These are phyloP conservation scores for Crucihimalaya himalaica DNA, from an alignment of 345 rosid species.

Conservation along the genomic window DNA sequence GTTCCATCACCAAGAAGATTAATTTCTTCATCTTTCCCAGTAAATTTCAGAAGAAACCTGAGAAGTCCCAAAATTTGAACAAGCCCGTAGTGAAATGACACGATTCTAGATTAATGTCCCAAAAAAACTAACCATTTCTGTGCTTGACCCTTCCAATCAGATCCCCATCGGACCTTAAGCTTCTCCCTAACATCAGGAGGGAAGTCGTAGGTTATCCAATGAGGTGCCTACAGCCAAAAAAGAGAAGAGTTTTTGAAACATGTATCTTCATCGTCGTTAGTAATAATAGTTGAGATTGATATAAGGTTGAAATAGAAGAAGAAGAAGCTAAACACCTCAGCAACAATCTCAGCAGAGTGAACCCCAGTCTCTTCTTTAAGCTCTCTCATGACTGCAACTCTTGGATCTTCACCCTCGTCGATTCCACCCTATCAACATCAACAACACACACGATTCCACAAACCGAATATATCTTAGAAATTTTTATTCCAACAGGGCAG, in stretches of 20 bases:
- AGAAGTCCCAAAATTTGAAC: not conserved
- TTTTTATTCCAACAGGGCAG: too few relatives aligned
- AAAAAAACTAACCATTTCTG: conserved; percentile 75
- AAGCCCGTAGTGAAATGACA: not conserved
- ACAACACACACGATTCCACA: not conserved
- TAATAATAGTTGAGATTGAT: not conserved
- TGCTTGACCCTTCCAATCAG: conserved; percentile 98
- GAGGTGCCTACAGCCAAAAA: conserved; percentile 54
- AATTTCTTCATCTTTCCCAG: conserved; percentile 82
- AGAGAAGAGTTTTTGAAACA: not conserved
- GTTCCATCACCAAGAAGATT: conserved; percentile 84
- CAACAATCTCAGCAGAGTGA: conserved; percentile 69
- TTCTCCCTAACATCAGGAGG: conserved; percentile 89
- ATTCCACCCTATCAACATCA: conserved; percentile 71
- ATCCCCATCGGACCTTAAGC: conserved; percentile 77
- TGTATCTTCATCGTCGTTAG: too few relatives aligned
- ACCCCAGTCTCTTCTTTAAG: conserved; percentile 92
- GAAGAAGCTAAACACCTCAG: conserved; percentile 63
- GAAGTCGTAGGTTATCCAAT: conserved; percentile 91
- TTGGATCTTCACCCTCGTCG: conserved; percentile 89
- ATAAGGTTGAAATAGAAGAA: not conserved
- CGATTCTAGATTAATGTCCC: not conserved
- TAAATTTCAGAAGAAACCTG: conserved; percentile 89
- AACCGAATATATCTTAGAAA: too few relatives aligned
- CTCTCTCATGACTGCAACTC: conserved; percentile 79